Evolutionary conservation across 139 green algal species (phyloP), one percentile per base, ranked within the genome.

Genomic region (Prasinococcaceae sp.): DNA sequence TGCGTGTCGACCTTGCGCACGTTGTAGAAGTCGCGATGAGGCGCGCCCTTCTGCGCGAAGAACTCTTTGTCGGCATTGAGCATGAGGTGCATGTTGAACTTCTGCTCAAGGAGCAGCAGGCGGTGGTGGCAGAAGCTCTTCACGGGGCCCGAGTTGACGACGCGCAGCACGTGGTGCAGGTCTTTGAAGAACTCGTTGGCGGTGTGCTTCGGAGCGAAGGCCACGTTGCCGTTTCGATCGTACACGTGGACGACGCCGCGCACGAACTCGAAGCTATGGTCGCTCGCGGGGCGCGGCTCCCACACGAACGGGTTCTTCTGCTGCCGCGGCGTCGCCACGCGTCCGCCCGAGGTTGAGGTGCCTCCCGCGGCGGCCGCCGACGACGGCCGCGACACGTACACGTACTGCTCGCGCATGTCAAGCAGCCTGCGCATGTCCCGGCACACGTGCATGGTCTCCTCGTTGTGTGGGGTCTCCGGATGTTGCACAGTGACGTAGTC

Each of bases 21-120:
- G 72, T 99, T 99, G 81, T 99, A 99, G 57, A 99, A 96, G 74
- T 99, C 85, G n/a, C 88, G 65, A 72, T 99, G 92, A 5, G 90
- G 86, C 19, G 88, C 90, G 3, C 58, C 66, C 74, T 98, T 98
- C 75, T 97, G 90, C 2, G 83, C 85, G 22, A 93, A 58, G 65
- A 93, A 93, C 75, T 99, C 92, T 64, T 92, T 90, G 69, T 98
- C 90, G 14, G 84, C 80, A 65, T 99, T 99, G 17, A 99, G 83
- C 86, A 94, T 95, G 27, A 92, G 76, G 71, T 96, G 85, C 51
- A 95, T 76, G 63, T 89, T 86, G 72, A 94, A 95, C 73, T 90
- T 90, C 70, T 94, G 86, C 78, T 98, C 90, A 66, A 97, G 79
- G 67, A 99, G 86, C 71, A 82, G 78, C 61, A 97, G 79, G 30